Conservation (phyloP, 208 protist genomes). For the Leishmania braziliensis region DNA sequence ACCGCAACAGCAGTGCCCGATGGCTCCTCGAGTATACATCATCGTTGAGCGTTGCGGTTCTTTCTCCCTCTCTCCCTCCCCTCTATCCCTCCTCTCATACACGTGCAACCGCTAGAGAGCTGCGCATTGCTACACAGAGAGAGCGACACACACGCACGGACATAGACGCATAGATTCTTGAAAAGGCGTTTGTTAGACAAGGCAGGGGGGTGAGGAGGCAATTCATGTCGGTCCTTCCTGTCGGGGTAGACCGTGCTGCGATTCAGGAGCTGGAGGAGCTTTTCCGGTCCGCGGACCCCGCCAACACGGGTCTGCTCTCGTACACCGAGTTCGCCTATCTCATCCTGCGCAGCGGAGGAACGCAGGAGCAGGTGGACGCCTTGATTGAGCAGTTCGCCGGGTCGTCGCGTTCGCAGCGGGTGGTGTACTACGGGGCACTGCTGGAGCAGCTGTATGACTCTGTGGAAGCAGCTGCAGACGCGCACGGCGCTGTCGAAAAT, state of each 20-base stretch:
- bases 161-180: constrained; percentile 19
- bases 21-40: not conserved
- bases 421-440: constrained; percentile 30
- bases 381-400: constrained; percentile 34
- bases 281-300: constrained; percentile 27
- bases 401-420: constrained; percentile 13
- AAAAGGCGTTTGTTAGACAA: not conserved
- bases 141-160: constrained; percentile 1
- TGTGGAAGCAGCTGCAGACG: not conserved
- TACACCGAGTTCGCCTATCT: constrained; percentile 39
- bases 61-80: not conserved
- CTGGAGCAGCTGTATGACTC: constrained; percentile 28
- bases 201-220: not conserved
- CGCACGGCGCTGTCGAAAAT: not conserved
- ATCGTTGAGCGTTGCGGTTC: not conserved
- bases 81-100: not conserved
- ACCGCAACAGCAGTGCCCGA: not conserved
- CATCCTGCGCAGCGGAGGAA: constrained; percentile 33
- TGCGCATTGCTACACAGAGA: not conserved
- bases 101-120: not conserved
- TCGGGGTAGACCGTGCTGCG: constrained; percentile 6
- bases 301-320: constrained; percentile 26
- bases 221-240: constrained; percentile 4
- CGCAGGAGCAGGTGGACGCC: constrained; percentile 36
- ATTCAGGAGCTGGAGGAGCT: constrained; percentile 29